Evolutionary conservation across 148 eudicot genomes (phyloP), one percentile per base, ranked within the genome.

Genomic region (Camellia granthamiana): DNA sequence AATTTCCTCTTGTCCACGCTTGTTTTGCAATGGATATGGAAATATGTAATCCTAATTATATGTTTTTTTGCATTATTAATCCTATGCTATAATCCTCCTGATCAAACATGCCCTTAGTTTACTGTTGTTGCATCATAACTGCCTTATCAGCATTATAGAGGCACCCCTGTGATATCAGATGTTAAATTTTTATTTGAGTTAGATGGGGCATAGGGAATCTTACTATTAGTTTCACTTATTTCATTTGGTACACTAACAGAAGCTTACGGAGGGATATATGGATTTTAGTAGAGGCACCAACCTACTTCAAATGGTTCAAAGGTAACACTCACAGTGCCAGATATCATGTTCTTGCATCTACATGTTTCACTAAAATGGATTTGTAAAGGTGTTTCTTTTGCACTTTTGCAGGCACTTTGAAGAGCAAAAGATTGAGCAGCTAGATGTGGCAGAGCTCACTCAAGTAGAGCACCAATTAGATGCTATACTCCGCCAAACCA

Each of bases 381-480:
- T 62, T 55, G n/a, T 19, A 19, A 18, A 51, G 15, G 3, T 8
- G 6, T 68, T 42, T 5, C 0, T 81, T 60, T 59, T 44, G 30
- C 7, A 18, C 9, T 62, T 59, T 60, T 82, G 54, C 72, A 82
- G 84, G 62, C 10, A 70, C 42, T 43, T 82, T 30, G 80, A 77
- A 55, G 77, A 71, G 63, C 76, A 77, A 54, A 82, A 82, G 12
- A 77, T 69, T 61, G 80, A 82, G 47, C 69, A 82, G 71, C 77
- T 82, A 43, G 62, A 77, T 55, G 42, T 77, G 71, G 38, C 76
- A 51, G 77, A 70, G 80, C 62, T 77, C 55, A 70, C 72, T 70
- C 80, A 61, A 61, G 72, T 82, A 21, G 84, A 82, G 46, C 77
- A 59, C 62, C 62, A 72, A 44, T 54, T 81, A 19, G 79, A 81